phyloP scores from a whole-genome alignment of 1,139 yeast genomes.

The Scheffersomyces segobiensis region DNA sequence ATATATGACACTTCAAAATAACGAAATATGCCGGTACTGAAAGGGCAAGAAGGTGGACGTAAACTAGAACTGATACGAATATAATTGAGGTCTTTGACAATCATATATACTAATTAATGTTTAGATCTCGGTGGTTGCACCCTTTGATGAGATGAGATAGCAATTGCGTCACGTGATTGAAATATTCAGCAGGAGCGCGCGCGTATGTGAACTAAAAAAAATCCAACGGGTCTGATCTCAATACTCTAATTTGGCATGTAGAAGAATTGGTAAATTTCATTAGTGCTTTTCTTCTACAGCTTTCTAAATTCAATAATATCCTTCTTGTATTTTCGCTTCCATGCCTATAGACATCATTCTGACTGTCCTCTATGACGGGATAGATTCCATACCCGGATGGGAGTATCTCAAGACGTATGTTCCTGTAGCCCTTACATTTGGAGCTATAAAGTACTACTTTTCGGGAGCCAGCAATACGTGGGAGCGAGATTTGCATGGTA shows the following conservation, averaged over 20 bases:
- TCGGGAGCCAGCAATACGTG: conserved; percentile 81
- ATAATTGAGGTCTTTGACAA: neutral
- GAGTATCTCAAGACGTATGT: conserved; percentile 51
- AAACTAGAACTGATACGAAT: too few relatives aligned
- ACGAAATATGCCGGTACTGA: neutral
- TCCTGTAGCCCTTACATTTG: conserved; percentile 43
- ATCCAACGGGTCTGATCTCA: neutral
- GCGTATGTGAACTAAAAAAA: neutral
- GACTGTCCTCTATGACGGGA: conserved; percentile 66
- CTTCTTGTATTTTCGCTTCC: neutral
- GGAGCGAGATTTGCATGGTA: conserved; percentile 91
- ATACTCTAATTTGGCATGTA: neutral
- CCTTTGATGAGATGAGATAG: neutral
- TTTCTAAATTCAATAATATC: neutral
- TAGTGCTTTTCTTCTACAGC: neutral
- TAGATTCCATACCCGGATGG: conserved; percentile 75
- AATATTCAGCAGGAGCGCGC: neutral
- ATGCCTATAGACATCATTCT: conserved; percentile 88
- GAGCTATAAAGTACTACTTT: conserved; percentile 65
- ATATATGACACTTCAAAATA: neutral
- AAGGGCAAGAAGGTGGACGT: too few relatives aligned
- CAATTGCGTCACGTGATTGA: neutral
- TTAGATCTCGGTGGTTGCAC: neutral
- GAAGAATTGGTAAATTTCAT: neutral
- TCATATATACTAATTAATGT: too few relatives aligned